Base-by-base conservation (phyloP, 768 basidiomycete species). In the Boletus eberwhitei region DNA sequence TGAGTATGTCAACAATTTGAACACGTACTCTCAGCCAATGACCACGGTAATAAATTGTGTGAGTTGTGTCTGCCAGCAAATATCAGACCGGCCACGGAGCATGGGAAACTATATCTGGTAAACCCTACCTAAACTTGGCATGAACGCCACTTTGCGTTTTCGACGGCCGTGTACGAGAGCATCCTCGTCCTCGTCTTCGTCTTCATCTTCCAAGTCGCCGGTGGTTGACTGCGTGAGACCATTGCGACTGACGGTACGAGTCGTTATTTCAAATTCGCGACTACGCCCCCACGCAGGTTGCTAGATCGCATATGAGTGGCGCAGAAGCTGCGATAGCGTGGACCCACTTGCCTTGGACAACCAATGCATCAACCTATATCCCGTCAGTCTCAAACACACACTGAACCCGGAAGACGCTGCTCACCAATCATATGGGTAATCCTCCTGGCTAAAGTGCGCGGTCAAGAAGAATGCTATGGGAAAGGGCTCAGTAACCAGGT, bases 241-340 rank as follows among this genome's bases (percentile, higher is more conserved):
- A 57, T 78, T 82, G 39, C 87, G 83, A 48, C 81, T 79, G 17
- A 81, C 75, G 7, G 87, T 79, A 45, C 90, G 86, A 14, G 91
- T 93, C 14, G 89, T 92, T 59, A 93, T 92, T 70, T 93, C 90
- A 66, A 93, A 93, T 70, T 93, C 91, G 42, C 91, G 80, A 69
- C 89, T 90, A 44, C 87, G 83, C 8, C 88, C 88, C 89, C 90
- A 93, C 22, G 90, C 87, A 13, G 91, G 91, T 87, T 93, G 91
- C 90, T 93, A 69, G 16, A 43, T 31, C 38, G 22, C 39, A 35
- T 31, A 43, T 71, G 52, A 72, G 64, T 56, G 42, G 39, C 13
- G 47, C 37, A 43, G 45, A 16, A 48, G 13, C 47, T 34, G 39
- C n/a, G 44, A 46, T 31, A 52, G 48, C 38, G 55, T 47, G 46